phyloP scores from a whole-genome alignment of 257 asterid species.

The Hygrophila difformis region DNA sequence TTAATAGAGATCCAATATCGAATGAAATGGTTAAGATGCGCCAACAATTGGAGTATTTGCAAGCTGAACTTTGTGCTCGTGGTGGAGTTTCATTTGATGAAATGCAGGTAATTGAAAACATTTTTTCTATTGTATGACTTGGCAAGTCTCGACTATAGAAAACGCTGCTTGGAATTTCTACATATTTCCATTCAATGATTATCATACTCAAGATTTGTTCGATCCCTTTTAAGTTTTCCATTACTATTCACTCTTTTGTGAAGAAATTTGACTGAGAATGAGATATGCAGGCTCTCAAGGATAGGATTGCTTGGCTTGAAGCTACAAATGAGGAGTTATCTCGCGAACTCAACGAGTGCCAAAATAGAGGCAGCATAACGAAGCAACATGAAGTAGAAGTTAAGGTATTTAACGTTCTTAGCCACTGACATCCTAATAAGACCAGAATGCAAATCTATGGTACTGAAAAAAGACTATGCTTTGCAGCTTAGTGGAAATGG shows the following conservation, averaged over 20 bases:
- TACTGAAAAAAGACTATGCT: conserved; percentile 6
- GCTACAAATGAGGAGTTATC: conserved; percentile 79
- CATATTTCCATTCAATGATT: no score
- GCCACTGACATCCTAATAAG: not conserved
- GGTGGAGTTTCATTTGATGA: conserved; percentile 85
- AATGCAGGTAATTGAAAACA: conserved; percentile 92
- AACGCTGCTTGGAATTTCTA: not conserved
- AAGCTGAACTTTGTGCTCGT: conserved; percentile 96
- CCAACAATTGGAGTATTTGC: conserved; percentile 85
- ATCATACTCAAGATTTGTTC: no score
- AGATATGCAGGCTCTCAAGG: conserved; percentile 69
- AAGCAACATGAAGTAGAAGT: conserved; percentile 49
- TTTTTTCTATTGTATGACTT: no score
- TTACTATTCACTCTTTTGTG: no score
- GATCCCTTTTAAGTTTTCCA: no score
- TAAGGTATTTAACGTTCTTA: conserved; percentile 39
- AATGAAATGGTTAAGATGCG: conserved; percentile 98
- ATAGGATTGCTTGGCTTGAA: conserved; percentile 87
- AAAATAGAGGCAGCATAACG: conserved; percentile 37
- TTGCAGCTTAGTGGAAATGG: conserved; percentile 49
- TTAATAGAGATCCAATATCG: conserved; percentile 89
- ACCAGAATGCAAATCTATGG: conserved; percentile 1
- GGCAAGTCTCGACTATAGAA: not conserved
- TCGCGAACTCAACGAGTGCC: conserved; percentile 73
- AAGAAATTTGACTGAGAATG: conserved; percentile 14